Percentiles rank a stretch among this genome's conserved stretches.
phyloP scores from a whole-genome alignment of 305 asterid species.

The Withania somnifera region DNA sequence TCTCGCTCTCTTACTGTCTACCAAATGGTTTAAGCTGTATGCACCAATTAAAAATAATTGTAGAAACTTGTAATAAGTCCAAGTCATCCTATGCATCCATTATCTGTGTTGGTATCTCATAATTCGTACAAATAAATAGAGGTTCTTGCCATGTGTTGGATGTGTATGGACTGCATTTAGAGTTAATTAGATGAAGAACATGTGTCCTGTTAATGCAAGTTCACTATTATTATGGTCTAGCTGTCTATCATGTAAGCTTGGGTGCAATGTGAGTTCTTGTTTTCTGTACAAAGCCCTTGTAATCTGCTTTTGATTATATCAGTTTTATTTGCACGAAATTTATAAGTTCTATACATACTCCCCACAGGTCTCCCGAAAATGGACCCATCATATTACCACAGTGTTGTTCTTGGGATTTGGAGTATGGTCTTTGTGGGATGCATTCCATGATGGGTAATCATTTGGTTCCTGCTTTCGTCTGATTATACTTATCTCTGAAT shows the following conservation, averaged over 20 bases:
- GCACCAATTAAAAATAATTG: neutral
- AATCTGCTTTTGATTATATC: neutral
- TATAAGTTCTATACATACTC: neutral
- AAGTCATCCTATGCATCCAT: neutral
- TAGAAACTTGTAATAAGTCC: neutral
- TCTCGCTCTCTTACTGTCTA: neutral
- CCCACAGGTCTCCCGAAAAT: slow-evolving; percentile 39
- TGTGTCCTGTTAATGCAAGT: neutral
- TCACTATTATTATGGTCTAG: neutral
- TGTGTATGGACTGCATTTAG: neutral
- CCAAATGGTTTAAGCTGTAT: neutral
- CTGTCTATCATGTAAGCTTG: neutral
- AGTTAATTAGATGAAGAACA: neutral
- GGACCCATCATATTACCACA: slow-evolving; percentile 93
- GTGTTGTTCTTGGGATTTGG: slow-evolving; percentile 83
- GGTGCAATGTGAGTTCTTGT: too few relatives aligned
- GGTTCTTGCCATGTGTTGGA: neutral
- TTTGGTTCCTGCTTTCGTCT: slow-evolving; percentile 3
- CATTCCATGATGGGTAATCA: slow-evolving; percentile 67
- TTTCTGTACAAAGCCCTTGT: neutral
- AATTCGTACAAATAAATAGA: neutral
- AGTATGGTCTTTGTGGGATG: slow-evolving; percentile 96
- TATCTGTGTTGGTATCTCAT: neutral
- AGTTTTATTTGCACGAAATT: neutral
- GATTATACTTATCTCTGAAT: neutral